phyloP scores from a whole-genome alignment of 1,284 basidiomycete species.

The Ceratobasidium sp. region DNA sequence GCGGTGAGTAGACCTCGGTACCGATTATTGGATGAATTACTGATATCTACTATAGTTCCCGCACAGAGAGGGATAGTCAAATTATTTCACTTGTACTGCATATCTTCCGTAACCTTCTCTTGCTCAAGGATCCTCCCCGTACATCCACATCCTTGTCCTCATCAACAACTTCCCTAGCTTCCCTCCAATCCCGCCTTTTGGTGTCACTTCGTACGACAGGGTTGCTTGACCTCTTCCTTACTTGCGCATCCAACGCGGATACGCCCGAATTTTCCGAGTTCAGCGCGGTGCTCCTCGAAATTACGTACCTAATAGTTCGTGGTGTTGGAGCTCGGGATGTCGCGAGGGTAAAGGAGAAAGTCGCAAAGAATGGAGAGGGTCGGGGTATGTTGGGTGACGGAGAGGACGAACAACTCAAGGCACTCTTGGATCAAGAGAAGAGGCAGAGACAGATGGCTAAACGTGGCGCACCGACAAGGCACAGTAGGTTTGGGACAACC shows the following conservation, averaged over 20 bases:
- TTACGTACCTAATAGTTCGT: slow-evolving; percentile 84
- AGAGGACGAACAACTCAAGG: slow-evolving; percentile 40
- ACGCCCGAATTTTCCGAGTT: slow-evolving; percentile 78
- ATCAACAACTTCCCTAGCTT: slow-evolving; percentile 61
- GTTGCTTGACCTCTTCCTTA: slow-evolving; percentile 77
- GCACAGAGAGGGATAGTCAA: slow-evolving; percentile 79
- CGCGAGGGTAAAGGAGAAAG: slow-evolving; percentile 16
- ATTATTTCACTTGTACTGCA: slow-evolving; percentile 88
- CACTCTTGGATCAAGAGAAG: slow-evolving; percentile 41
- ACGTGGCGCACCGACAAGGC: slow-evolving; percentile 74
- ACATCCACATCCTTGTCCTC: slow-evolving; percentile 69
- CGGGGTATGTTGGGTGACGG: slow-evolving; percentile 35
- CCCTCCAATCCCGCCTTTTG: slow-evolving; percentile 78
- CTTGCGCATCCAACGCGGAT: slow-evolving; percentile 76
- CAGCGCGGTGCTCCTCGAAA: slow-evolving; percentile 89
- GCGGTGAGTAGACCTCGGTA: slow-evolving; percentile 48
- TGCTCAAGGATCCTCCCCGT: slow-evolving; percentile 80
- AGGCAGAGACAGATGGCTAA: slow-evolving; percentile 44
- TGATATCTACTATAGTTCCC: slow-evolving; percentile 52
- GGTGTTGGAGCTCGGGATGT: slow-evolving; percentile 55
- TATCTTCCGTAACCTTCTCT: slow-evolving; percentile 85
- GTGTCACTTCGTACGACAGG: slow-evolving; percentile 72
- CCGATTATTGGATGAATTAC: not conserved
- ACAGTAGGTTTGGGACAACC: slow-evolving; percentile 93
- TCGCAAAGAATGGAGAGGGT: not conserved